These are phyloP conservation scores for Comarum palustre DNA, from an alignment of 306 rosid species.

Conservation along the genomic window DNA sequence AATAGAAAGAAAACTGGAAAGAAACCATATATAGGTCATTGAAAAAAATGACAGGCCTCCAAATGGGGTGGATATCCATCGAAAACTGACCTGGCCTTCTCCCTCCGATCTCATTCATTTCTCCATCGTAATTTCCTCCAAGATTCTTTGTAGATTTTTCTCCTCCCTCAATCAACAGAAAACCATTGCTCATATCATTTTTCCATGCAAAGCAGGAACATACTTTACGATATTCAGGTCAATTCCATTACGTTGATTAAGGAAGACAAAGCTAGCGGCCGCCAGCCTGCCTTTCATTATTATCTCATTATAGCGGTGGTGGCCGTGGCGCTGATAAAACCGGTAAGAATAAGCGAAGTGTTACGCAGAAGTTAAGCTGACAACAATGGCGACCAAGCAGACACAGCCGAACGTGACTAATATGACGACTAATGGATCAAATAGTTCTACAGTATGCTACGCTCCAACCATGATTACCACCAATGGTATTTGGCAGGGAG, in stretches of 20 bases:
- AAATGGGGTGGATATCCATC: constrained; percentile 17
- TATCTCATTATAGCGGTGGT: neutral
- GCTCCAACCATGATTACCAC: constrained; percentile 89
- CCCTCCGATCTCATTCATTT: constrained; percentile 17
- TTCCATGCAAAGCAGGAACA: neutral
- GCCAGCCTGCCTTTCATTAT: neutral
- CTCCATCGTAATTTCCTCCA: constrained; percentile 6
- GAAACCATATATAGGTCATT: constrained; percentile 1
- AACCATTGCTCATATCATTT: neutral
- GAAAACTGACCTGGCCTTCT: constrained; percentile 19
- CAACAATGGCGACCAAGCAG: constrained; percentile 15
- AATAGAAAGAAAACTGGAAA: constrained; percentile 1
- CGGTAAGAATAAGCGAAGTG: neutral
- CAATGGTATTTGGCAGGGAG: constrained; percentile 95
- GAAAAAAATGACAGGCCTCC: constrained; percentile 7
- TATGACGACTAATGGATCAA: constrained; percentile 22
- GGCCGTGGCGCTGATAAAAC: neutral
- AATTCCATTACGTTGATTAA: neutral
- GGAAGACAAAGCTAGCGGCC: neutral
- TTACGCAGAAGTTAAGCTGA: neutral
- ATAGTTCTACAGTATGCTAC: constrained; percentile 57
- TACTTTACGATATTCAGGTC: neutral
- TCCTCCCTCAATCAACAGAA: neutral
- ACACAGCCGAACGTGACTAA: neutral
- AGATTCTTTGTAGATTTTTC: neutral